phyloP scores from a whole-genome alignment of 2,329 filamentous ascomycete species.

The Plectosphaerella cucumerina region DNA sequence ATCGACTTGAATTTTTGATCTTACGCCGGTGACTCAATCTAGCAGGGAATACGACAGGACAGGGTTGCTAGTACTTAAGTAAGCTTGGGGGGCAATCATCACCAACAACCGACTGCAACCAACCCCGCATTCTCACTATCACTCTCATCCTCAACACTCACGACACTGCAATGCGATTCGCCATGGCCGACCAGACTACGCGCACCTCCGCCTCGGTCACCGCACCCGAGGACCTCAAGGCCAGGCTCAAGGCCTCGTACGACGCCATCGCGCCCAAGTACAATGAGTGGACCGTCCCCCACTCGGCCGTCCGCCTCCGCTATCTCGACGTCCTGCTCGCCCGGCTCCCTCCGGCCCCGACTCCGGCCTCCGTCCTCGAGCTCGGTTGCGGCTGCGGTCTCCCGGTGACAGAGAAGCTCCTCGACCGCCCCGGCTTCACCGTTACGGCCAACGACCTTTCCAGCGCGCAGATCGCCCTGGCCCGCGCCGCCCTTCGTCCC shows the following conservation, averaged over 20 bases:
- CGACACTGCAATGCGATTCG: no score
- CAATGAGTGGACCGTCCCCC: conserved; percentile 32
- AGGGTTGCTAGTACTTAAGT: no score
- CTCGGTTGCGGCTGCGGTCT: conserved; percentile 37
- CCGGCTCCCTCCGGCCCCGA: conserved; percentile 13
- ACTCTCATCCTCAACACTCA: no score
- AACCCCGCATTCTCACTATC: no score
- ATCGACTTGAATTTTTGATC: no score
- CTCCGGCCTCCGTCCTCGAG: conserved; percentile 26
- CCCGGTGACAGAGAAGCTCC: conserved; percentile 28
- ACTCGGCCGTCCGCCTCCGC: conserved; percentile 22
- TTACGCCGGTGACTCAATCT: no score
- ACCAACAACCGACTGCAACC: no score
- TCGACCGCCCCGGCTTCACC: conserved; percentile 16
- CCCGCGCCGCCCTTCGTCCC: conserved; percentile 8
- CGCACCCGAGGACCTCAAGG: conserved; percentile 26
- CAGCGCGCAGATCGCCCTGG: conserved; percentile 27
- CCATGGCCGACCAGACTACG: background rate
- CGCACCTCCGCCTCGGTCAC: no score
- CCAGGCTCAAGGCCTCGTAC: conserved; percentile 33
- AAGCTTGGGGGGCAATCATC: no score
- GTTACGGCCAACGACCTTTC: conserved; percentile 39
- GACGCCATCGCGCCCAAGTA: conserved; percentile 33
- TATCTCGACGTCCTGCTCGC: conserved; percentile 28
- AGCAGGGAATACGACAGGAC: no score